Evolutionary conservation across 345 rosid species (phyloP).

Genomic region (Acer saccharum): DNA sequence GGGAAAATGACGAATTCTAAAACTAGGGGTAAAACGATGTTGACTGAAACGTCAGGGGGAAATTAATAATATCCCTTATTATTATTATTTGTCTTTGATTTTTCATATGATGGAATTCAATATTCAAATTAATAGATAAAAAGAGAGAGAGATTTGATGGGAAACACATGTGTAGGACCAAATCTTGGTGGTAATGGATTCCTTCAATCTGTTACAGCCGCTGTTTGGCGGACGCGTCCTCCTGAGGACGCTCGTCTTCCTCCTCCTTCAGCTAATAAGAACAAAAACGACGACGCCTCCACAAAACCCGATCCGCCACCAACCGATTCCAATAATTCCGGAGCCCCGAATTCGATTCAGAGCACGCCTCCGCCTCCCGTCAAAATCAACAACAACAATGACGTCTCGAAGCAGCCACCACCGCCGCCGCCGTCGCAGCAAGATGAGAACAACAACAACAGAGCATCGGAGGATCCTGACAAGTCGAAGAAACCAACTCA

Average conservation of each 20-base stretch:
- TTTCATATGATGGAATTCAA: not conserved
- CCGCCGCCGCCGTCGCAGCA: not conserved
- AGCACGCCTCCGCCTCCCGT: constrained; percentile 72
- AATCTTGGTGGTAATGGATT: constrained; percentile 66
- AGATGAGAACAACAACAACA: constrained; percentile 12
- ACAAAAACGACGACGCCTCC: constrained; percentile 8
- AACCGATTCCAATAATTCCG: constrained; percentile 21
- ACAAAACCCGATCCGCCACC: not conserved
- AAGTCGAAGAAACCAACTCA: constrained; percentile 52
- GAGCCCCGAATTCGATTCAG: constrained; percentile 35
- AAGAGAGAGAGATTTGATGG: constrained; percentile 53
- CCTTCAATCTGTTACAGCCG: constrained; percentile 75
- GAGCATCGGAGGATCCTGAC: constrained; percentile 25
- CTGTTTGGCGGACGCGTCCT: constrained; percentile 65
- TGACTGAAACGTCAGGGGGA: too few species aligned
- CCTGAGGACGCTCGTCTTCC: constrained; percentile 55
- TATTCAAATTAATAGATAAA: not conserved
- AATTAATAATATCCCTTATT: too few species aligned
- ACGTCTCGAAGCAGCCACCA: constrained; percentile 27
- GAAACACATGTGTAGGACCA: constrained; percentile 92
- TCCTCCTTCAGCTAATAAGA: constrained; percentile 24
- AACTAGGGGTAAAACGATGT: too few species aligned
- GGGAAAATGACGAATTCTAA: too few species aligned
- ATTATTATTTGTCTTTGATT: not conserved
- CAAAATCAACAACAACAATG: constrained; percentile 43